These are phyloP conservation scores for Xylariomycetidae sp. DNA, from an alignment of 2,329 filamentous ascomycete species.

Conservation along the genomic window DNA sequence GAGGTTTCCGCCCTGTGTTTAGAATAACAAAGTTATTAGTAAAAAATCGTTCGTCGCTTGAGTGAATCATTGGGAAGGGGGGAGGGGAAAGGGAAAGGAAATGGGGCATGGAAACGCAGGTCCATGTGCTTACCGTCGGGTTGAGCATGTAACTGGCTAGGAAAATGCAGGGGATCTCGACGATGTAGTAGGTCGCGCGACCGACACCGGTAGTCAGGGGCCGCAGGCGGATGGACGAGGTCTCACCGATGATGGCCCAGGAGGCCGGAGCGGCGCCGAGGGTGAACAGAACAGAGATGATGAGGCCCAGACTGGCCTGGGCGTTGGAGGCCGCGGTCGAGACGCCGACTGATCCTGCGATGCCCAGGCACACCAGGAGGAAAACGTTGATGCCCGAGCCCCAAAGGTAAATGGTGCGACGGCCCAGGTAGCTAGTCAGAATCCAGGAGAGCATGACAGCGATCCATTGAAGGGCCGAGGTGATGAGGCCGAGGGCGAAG, in stretches of 20 bases:
- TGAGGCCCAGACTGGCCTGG: conserved; percentile 58
- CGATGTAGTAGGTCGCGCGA: conserved; percentile 58
- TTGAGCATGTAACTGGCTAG: conserved; percentile 58
- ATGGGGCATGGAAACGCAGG: too few relatives aligned
- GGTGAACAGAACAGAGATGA: conserved; percentile 62
- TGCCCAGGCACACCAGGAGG: conserved; percentile 37
- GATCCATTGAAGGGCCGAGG: conserved; percentile 28
- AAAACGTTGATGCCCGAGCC: conserved; percentile 8
- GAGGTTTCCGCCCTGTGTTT: conserved; percentile 34
- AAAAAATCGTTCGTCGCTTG: too few relatives aligned
- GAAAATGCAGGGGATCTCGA: conserved; percentile 65
- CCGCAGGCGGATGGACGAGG: conserved; percentile 59
- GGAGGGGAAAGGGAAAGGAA: conserved; percentile 1
- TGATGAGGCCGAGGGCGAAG: conserved; percentile 12
- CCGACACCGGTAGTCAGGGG: conserved; percentile 63
- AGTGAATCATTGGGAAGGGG: not conserved
- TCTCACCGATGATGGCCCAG: conserved; percentile 65
- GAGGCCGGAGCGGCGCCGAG: conserved; percentile 59
- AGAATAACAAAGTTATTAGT: conserved; percentile 26
- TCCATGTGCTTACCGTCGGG: conserved; percentile 37
- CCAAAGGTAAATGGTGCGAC: conserved; percentile 13
- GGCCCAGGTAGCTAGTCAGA: conserved; percentile 59
- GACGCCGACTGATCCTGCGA: conserved; percentile 48
- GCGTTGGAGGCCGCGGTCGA: conserved; percentile 41
- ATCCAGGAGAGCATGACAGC: conserved; percentile 65